Evolutionary conservation across 1,284 basidiomycete genomes (phyloP).

Genomic region (Tilletia caries): DNA sequence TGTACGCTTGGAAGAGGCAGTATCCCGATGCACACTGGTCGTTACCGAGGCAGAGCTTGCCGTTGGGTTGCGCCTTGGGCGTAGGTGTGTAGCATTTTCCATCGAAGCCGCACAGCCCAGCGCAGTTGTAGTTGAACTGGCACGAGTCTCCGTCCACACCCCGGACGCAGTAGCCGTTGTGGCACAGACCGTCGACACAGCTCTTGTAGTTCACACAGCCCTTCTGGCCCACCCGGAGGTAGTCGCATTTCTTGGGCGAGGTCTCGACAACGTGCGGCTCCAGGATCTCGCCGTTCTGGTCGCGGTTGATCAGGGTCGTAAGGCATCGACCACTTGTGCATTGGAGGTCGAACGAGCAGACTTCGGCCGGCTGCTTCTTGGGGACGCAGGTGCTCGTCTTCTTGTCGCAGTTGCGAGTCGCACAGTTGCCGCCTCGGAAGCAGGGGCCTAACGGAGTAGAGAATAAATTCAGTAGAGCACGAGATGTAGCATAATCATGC

Average conservation of each 20-base stretch:
- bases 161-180: not conserved
- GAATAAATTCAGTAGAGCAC: too few species aligned
- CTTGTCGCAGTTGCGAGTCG: constrained; percentile 1
- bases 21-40: not conserved
- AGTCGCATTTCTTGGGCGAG: constrained; percentile 5
- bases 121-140: constrained; percentile 3
- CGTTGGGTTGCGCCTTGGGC: constrained; percentile 7
- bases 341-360: not conserved
- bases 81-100: not conserved
- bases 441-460: too few species aligned
- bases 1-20: not conserved
- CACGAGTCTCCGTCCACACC: not conserved
- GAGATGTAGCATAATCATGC: not conserved
- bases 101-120: not conserved
- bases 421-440: constrained; percentile 10
- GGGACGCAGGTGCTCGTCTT: not conserved
- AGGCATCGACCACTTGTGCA: constrained; percentile 3
- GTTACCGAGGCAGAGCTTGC: not conserved
- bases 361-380: not conserved
- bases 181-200: not conserved
- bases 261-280: not conserved
- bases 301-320: not conserved
- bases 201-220: not conserved
- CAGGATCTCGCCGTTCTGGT: constrained; percentile 9
- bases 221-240: constrained; percentile 7